phyloP scores from a whole-genome alignment of 1,284 basidiomycete species.

The Apiotrichum sp. region DNA sequence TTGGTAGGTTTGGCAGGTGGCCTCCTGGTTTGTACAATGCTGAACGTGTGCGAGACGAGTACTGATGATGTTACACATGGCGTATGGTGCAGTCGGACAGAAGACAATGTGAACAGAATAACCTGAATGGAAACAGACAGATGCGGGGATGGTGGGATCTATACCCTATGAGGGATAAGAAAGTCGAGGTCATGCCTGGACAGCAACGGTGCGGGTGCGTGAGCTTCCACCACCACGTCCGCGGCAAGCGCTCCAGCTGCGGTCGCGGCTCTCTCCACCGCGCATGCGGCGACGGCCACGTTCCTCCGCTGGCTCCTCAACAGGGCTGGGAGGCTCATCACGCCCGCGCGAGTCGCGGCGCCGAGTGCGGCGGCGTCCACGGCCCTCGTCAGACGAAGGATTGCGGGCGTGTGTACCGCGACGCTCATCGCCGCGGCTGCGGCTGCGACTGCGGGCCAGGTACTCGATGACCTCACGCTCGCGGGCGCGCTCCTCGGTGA shows the following conservation, averaged over 20 bases:
- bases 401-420: neutral
- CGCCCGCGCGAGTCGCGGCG: neutral
- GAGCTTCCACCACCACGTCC: slow-evolving; percentile 5
- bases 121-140: neutral
- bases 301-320: neutral
- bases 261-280: slow-evolving; percentile 13
- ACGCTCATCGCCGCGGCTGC: slow-evolving; percentile 2
- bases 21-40: too few relatives aligned
- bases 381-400: slow-evolving; percentile 16
- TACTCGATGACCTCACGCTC: slow-evolving; percentile 21
- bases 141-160: too few relatives aligned
- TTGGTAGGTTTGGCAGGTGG: too few relatives aligned
- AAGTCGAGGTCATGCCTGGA: neutral
- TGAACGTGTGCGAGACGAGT: too few relatives aligned
- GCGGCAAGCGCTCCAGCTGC: slow-evolving; percentile 13
- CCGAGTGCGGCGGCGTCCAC: neutral
- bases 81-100: too few relatives aligned
- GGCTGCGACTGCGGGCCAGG: slow-evolving; percentile 7
- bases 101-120: too few relatives aligned
- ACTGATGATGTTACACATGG: too few relatives aligned
- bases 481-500: slow-evolving; percentile 20
- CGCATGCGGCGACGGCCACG: slow-evolving; percentile 18
- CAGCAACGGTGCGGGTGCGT: slow-evolving; percentile 4
- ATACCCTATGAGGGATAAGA: too few relatives aligned
- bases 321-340: neutral